These are phyloP conservation scores for Colletotrichum cereale DNA, from an alignment of 2,329 filamentous ascomycete genomes.

Conservation along the genomic window DNA sequence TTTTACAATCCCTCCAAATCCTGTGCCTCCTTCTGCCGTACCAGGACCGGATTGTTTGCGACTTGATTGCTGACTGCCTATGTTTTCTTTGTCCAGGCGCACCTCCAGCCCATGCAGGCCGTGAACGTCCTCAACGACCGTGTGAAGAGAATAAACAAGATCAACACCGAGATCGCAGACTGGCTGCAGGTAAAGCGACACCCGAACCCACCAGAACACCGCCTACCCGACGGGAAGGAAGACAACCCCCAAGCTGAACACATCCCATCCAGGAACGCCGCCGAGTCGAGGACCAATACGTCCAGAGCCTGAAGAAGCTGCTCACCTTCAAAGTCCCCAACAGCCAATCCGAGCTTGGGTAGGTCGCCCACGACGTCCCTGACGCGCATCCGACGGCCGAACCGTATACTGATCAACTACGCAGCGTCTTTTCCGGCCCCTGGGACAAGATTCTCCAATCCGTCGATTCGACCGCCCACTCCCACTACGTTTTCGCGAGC, in stretches of 20 bases:
- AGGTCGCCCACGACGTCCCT: slow-evolving; percentile 52
- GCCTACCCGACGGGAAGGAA: slow-evolving; percentile 12
- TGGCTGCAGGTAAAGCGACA: slow-evolving; percentile 84
- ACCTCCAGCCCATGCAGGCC: slow-evolving; percentile 85
- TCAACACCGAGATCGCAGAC: slow-evolving; percentile 93
- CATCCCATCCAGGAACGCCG: slow-evolving; percentile 80
- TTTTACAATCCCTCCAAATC: not conserved
- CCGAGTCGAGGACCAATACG: slow-evolving; percentile 91
- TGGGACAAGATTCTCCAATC: slow-evolving; percentile 90
- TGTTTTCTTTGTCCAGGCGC: slow-evolving; percentile 67
- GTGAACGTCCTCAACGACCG: slow-evolving; percentile 87
- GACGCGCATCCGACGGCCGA: not conserved
- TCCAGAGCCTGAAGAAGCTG: slow-evolving; percentile 83
- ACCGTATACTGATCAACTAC: slow-evolving; percentile 21
- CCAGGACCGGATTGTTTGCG: slow-evolving; percentile 37
- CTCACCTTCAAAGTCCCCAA: slow-evolving; percentile 80
- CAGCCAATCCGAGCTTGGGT: slow-evolving; percentile 87
- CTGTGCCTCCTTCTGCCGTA: not conserved
- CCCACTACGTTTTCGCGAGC: slow-evolving; percentile 83
- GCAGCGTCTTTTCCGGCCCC: slow-evolving; percentile 87
- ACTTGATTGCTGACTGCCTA: slow-evolving; percentile 37
- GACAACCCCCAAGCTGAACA: slow-evolving; percentile 30
- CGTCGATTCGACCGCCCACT: slow-evolving; percentile 83
- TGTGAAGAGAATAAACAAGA: slow-evolving; percentile 84
- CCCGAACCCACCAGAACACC: slow-evolving; percentile 2